phyloP scores from a whole-genome alignment of 2,329 filamentous ascomycete species.

The Sporothrix pseudoabietina region DNA sequence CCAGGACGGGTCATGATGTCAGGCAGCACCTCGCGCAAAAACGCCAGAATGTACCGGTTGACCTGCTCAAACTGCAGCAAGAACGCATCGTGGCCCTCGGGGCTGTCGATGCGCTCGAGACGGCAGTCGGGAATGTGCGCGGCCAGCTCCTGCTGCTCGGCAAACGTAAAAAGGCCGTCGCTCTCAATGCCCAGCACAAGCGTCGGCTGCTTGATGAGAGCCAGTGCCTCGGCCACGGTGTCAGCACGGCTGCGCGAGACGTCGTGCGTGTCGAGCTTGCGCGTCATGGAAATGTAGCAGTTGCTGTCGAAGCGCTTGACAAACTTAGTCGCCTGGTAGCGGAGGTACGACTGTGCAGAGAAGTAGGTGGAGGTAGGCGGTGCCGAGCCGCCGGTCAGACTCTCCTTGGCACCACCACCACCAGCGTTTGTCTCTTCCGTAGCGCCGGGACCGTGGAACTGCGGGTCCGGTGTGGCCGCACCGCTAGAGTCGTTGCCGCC shows the following conservation, averaged over 20 bases:
- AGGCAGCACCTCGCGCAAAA: slow-evolving; percentile 78
- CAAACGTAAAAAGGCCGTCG: slow-evolving; percentile 95
- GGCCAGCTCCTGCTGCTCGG: slow-evolving; percentile 91
- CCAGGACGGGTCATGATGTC: slow-evolving; percentile 74
- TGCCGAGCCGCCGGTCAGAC: slow-evolving; percentile 57
- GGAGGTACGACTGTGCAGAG: slow-evolving; percentile 94
- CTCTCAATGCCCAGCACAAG: slow-evolving; percentile 93
- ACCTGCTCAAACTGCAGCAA: slow-evolving; percentile 96
- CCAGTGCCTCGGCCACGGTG: slow-evolving; percentile 72
- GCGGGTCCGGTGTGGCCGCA: slow-evolving; percentile 35
- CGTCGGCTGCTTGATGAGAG: slow-evolving; percentile 82
- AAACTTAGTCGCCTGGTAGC: slow-evolving; percentile 95
- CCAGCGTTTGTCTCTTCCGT: slow-evolving; percentile 44
- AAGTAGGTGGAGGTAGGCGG: slow-evolving; percentile 80
- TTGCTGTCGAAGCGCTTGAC: slow-evolving; percentile 97
- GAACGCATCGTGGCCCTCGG: slow-evolving; percentile 96
- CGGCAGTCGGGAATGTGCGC: slow-evolving; percentile 74
- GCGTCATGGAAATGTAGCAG: slow-evolving; percentile 98
- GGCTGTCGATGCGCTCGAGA: slow-evolving; percentile 85
- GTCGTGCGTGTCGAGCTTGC: slow-evolving; percentile 97
- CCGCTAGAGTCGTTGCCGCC: slow-evolving; percentile 5
- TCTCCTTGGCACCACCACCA: slow-evolving; percentile 43
- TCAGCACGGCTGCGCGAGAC: slow-evolving; percentile 75
- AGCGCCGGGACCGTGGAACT: slow-evolving; percentile 35
- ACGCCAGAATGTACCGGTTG: slow-evolving; percentile 81